Evolutionary conservation across 805 yeast species (phyloP), one percentile per base, ranked within the genome.

Genomic region (Candida nemodendra): DNA sequence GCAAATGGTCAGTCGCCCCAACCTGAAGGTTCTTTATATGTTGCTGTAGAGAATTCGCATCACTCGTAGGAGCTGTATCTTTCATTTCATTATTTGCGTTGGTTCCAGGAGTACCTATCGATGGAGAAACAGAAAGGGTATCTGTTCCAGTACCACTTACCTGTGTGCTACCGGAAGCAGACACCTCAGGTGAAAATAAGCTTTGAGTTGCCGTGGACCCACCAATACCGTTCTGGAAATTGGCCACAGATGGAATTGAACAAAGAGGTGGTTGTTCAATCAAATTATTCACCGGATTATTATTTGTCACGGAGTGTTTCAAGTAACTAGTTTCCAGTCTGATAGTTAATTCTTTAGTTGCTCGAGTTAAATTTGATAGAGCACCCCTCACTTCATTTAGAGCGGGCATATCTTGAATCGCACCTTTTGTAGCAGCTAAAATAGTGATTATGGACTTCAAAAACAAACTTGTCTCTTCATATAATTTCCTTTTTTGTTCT

Each of bases 311-410:
- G 8, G 55, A 43, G 14, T 54, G 54, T 27, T 62, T 62, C 42
- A 62, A 76, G 13, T 81, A 68, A 42, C 84, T 77, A 27, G 74
- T 69, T 56, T 90, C 96, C 29, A 90, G 64, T 50, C 86, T 70
- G n/a, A 87, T 80, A 0, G 97, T 89, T 12, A 91, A 84, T 54
- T 91, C 98, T 54, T 91, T 91, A 4, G 96, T 87, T 3, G 90
- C 84, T 47, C 87, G 79, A 0, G 97, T 90, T 41, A 91, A 67
- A 25, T 79, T 76, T 0, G 95, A 86, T 62, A 91, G 74, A 5
- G 85, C 78, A 6, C 90, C 81, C 41, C 95, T 68, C 5, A 83
- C 82, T 39, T 86, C 96, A 50, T 84, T 81, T 35, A 91, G 69
- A 12, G 81, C 74, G 0, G 95, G 90, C 40, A 88, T 69, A 47